Base-by-base conservation (phyloP, 148 eudicot genomes). In the Fagopyrum homotropicum region DNA sequence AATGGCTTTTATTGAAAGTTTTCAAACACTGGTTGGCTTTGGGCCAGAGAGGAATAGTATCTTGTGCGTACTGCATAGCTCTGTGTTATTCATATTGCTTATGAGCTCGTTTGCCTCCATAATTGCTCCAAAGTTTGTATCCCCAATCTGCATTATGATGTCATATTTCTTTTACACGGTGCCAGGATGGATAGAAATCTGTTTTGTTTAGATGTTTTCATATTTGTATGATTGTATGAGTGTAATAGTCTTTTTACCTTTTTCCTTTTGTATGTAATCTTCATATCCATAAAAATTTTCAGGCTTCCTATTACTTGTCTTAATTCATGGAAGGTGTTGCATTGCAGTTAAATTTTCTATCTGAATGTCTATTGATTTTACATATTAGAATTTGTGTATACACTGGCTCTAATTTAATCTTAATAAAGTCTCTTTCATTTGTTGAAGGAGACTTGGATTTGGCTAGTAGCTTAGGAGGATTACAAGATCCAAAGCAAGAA, bases 391-490 rank as follows among this genome's bases (percentile, higher is more conserved):
- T 8, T 49, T 26, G 26, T 10, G 10, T 9, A 7, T 57, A 19
- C 9, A 19, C 63, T 17, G 7, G 30, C 19, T 57, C 63, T 57
- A 19, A 1, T 70, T 2, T n/a, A 45, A 45, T n/a, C 26, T n/a
- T 3, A 12, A 16, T 48, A 15, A 46, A 4, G 15, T 48, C n/a
- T 15, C 60, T 70, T 44, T 10, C 61, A 7, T 66, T 43, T 72
- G 45, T 57, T 11, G 54, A 45, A 72, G 79, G 63, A 77, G 45
- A 80, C 45, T 7, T 79, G 79, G 84, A 85, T 75, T 75, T 83
- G 73, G 76, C 73, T 79, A 85, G 80, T 77, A 84, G 77, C 22
- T 63, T 82, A 81, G 82, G 59, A 56, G 85, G 83, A 74, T 73
- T 78, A 46, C 79, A 81, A 79, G 81, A 79, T 69, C 81, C 75